Base-by-base conservation (phyloP, 345 rosid species). In the Excoecaria agallocha region DNA sequence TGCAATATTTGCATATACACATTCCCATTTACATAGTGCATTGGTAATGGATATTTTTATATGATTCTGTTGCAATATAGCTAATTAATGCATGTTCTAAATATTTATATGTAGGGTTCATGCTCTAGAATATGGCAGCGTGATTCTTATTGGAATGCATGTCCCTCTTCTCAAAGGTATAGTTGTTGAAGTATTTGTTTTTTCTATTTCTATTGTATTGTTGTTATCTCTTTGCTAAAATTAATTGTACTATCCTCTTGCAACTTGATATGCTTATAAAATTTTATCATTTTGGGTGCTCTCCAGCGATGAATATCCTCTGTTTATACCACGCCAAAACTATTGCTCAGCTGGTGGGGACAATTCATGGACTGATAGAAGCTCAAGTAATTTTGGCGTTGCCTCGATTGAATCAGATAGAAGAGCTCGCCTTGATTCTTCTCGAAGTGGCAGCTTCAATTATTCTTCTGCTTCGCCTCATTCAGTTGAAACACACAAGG, bases 61-160 rank as follows among this genome's bases (percentile, higher is more conserved):
- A 66, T 16, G 76, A n/a, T 37, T 8, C 17, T 48, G 6, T 58
- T 71, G 52, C 55, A 46, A 69, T 70, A 35, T 66, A 25, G 19
- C 68, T 48, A 66, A 45, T 16, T 67, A 49, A 17, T 30, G 30
- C 1, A 30, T 30, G 30, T 30, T 30, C 30, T 30, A 30, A 30
- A 30, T 30, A 30, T 30, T 30, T 30, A 30, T 30, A 30, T 30
- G 2, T 30, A 95, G 98, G 99, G 96, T 66, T 95, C 99, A 70
- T 90, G 97, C 82, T 95, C 99, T 62, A 84, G 97, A 71, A 93
- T 93, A 82, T 95, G 99, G 98, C 97, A 95, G 73, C 86, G 96
- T 67, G 90, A 93, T 85, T 93, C 98, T 67, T 95, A 91, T 76
- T 87, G 97, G 96, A 84, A 91, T 76, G 78, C 97, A 49, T 85